A percentile compares a stretch with the other conserved stretches of the same genome.
Evolutionary conservation across 148 eudicot species (phyloP).

Genomic region (Rhododendron kiyosumense): DNA sequence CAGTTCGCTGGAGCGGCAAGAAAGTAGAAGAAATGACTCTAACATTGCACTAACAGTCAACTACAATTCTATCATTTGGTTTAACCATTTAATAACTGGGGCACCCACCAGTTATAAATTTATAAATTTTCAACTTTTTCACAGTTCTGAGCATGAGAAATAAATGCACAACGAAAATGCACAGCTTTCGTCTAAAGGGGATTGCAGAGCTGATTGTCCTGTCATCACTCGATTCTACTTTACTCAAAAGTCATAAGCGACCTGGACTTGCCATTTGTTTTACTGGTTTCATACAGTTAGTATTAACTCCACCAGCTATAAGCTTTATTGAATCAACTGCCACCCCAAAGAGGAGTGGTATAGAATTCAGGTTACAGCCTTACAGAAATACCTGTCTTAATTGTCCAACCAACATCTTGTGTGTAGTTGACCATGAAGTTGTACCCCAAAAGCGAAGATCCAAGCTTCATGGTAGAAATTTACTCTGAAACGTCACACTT

Average conservation of each 20-base stretch:
- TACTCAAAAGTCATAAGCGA: neutral
- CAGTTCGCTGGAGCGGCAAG: too few relatives aligned
- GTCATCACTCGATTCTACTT: too few relatives aligned
- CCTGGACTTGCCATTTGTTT: neutral
- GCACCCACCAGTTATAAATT: too few relatives aligned
- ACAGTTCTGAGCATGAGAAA: too few relatives aligned
- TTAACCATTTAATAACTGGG: too few relatives aligned
- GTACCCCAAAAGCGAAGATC: neutral
- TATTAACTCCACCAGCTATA: neutral
- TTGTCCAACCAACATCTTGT: neutral
- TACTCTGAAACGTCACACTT: neutral
- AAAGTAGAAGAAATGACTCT: too few relatives aligned
- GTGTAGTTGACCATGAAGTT: neutral
- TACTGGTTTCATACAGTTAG: neutral
- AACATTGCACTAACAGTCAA: too few relatives aligned
- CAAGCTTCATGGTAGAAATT: neutral
- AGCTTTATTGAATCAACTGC: neutral
- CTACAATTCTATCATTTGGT: too few relatives aligned
- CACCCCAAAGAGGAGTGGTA: neutral
- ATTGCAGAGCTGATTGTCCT: too few relatives aligned
- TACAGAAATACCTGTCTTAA: neutral
- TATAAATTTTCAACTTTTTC: too few relatives aligned
- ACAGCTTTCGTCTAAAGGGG: too few relatives aligned
- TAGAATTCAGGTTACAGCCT: neutral
- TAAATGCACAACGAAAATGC: too few relatives aligned